Conservation (phyloP, 2,329 filamentous ascomycete genomes). For the Pseudonectria buxi region DNA sequence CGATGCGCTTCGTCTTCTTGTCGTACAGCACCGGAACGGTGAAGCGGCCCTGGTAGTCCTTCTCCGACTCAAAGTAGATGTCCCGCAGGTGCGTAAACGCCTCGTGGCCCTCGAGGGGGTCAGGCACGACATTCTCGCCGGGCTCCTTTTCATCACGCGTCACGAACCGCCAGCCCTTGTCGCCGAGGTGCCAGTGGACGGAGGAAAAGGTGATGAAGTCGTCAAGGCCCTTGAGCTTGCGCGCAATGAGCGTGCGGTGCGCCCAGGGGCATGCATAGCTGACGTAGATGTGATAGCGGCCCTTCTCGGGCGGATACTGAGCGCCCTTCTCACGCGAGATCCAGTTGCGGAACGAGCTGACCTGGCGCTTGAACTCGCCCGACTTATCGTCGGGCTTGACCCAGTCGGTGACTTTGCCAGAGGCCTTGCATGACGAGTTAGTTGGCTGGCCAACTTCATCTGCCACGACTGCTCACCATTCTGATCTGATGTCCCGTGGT, state of each 20-base stretch:
- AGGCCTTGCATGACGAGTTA: slow-evolving; percentile 13
- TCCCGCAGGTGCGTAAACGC: slow-evolving; percentile 64
- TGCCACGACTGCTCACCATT: slow-evolving; percentile 12
- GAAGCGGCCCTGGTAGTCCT: slow-evolving; percentile 69
- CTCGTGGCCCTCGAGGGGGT: slow-evolving; percentile 64
- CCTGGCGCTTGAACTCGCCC: slow-evolving; percentile 89
- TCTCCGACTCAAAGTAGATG: slow-evolving; percentile 70
- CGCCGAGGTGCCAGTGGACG: slow-evolving; percentile 86
- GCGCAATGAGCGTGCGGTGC: slow-evolving; percentile 77
- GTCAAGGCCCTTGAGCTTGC: slow-evolving; percentile 87
- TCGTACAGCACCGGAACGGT: slow-evolving; percentile 86
- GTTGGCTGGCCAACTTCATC: slow-evolving; percentile 5
- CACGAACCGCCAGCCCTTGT: slow-evolving; percentile 74
- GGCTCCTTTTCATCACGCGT: slow-evolving; percentile 52
- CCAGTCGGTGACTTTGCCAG: slow-evolving; percentile 66
- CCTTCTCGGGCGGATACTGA: slow-evolving; percentile 77
- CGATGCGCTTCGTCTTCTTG: slow-evolving; percentile 66
- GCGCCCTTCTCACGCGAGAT: slow-evolving; percentile 67
- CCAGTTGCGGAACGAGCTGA: slow-evolving; percentile 73
- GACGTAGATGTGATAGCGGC: slow-evolving; percentile 89
- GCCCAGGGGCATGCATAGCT: slow-evolving; percentile 96
- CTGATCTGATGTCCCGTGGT: slow-evolving; percentile 10
- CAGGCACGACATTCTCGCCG: slow-evolving; percentile 58
- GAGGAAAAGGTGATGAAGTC: slow-evolving; percentile 70
- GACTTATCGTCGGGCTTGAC: slow-evolving; percentile 68